Percentiles rank a stretch among this genome's conserved stretches.
phyloP scores from a whole-genome alignment of 1,139 yeast species.

The Taphrina deformans region DNA sequence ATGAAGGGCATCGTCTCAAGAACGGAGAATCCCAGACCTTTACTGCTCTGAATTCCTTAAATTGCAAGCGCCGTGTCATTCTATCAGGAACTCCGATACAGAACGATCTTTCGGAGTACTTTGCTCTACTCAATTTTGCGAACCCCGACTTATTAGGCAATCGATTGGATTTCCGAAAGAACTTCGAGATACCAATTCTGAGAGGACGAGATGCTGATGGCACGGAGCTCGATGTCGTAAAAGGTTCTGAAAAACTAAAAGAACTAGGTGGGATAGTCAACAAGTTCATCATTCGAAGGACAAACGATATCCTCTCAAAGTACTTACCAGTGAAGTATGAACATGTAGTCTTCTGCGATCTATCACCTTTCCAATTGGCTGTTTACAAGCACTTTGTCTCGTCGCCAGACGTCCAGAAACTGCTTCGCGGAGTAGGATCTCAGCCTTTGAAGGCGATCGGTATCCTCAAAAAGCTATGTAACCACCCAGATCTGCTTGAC shows the following conservation, averaged over 20 bases:
- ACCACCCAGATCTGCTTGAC: constrained; percentile 82
- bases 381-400: constrained; percentile 74
- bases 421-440: constrained; percentile 64
- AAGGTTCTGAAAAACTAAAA: constrained; percentile 69
- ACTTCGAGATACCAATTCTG: constrained; percentile 76
- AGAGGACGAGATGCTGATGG: constrained; percentile 90
- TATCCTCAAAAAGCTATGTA: constrained; percentile 80
- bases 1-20: constrained; percentile 93
- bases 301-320: constrained; percentile 90
- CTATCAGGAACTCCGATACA: constrained; percentile 97
- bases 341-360: constrained; percentile 85
- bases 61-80: constrained; percentile 85
- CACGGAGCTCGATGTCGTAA: constrained; percentile 68
- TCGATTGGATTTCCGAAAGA: constrained; percentile 76
- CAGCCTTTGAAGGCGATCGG: constrained; percentile 93
- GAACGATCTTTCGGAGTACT: constrained; percentile 92
- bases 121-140: constrained; percentile 85
- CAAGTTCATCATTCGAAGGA: constrained; percentile 87
- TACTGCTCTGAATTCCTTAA: constrained; percentile 77
- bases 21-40: constrained; percentile 94
- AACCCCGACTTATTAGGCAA: constrained; percentile 93
- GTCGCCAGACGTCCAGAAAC: constrained; percentile 72
- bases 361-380: constrained; percentile 72
- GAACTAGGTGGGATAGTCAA: constrained; percentile 78
- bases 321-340: constrained; percentile 94